phyloP scores from a whole-genome alignment of 2,329 filamentous ascomycete species.

The Fusarium udum region DNA sequence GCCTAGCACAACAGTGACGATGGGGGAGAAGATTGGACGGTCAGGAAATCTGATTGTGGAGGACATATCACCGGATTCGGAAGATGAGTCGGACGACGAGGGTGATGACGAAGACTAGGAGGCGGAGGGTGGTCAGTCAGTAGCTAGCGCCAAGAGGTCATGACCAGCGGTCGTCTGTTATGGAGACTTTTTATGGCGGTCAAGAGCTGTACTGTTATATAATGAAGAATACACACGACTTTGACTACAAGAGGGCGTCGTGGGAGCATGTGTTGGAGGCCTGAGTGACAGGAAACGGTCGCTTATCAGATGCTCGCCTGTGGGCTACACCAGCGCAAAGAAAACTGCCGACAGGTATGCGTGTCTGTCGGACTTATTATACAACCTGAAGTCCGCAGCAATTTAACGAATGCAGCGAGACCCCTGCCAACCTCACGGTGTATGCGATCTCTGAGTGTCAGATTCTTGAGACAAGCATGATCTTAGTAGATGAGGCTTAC shows the following conservation, averaged over 20 bases:
- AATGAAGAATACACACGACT: not conserved
- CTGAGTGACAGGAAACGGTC: not conserved
- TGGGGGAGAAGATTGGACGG: slow-evolving; percentile 78
- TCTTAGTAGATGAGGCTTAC: not conserved
- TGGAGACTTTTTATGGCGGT: slow-evolving; percentile 27
- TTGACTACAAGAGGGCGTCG: not conserved
- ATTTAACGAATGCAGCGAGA: not conserved
- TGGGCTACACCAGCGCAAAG: not conserved
- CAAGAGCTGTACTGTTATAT: slow-evolving; percentile 9
- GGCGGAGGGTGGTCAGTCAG: slow-evolving; percentile 34
- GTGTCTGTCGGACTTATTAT: not conserved
- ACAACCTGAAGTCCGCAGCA: not conserved
- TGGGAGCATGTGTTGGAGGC: not conserved
- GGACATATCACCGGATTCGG: slow-evolving; percentile 52
- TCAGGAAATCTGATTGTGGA: slow-evolving; percentile 94
- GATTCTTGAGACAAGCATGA: not conserved
- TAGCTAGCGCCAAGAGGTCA: slow-evolving; percentile 22
- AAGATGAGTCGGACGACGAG: slow-evolving; percentile 48
- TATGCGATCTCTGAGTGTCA: not conserved
- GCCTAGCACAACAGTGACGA: slow-evolving; percentile 69
- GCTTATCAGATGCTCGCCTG: not conserved
- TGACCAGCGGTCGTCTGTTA: slow-evolving; percentile 6
- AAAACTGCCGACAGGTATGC: slow-evolving; percentile 4
- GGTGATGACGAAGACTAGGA: slow-evolving; percentile 41
- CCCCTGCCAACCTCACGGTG: not conserved